phyloP scores from a whole-genome alignment of 208 protist genomes.

The Trypanosoma boissoni region DNA sequence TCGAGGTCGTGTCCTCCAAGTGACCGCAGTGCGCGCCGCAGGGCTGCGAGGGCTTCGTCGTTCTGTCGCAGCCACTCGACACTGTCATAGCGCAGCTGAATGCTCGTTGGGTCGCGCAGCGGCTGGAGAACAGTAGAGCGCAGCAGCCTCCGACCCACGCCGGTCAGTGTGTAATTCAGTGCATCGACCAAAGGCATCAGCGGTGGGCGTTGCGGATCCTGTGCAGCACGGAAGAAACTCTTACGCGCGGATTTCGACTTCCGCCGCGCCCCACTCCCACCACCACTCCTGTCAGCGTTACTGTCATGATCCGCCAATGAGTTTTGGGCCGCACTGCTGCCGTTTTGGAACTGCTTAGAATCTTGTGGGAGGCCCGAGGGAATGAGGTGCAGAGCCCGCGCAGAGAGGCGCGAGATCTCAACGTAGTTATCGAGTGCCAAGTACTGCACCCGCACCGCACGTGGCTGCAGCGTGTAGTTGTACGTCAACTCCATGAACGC shows the following conservation, averaged over 20 bases:
- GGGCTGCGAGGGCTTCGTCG: conserved; percentile 24
- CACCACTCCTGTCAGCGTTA: neutral
- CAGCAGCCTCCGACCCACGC: conserved; percentile 72
- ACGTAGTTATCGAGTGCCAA: conserved; percentile 70
- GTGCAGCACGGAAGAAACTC: conserved; percentile 19
- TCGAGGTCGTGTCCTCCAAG: conserved; percentile 25
- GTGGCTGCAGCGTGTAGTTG: conserved; percentile 64
- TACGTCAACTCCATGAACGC: conserved; percentile 70
- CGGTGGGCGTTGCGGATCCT: conserved; percentile 3
- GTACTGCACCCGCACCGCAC: conserved; percentile 59
- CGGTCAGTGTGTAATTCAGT: conserved; percentile 60
- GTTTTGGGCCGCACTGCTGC: no score
- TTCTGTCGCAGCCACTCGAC: conserved; percentile 55
- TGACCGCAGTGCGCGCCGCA: conserved; percentile 17
- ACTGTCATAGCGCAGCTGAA: conserved; percentile 70
- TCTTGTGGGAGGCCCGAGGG: conserved; percentile 6
- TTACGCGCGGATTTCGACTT: conserved; percentile 8
- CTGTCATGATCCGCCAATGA: neutral
- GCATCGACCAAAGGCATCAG: conserved; percentile 49
- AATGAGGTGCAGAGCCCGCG: conserved; percentile 64
- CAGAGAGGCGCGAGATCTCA: conserved; percentile 57
- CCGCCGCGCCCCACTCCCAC: neutral
- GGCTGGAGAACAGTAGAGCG: conserved; percentile 74
- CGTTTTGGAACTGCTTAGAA: no score
- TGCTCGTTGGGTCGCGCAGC: conserved; percentile 50